phyloP scores from a whole-genome alignment of 2,329 filamentous ascomycete genomes.

The Xylariaceae sp. region DNA sequence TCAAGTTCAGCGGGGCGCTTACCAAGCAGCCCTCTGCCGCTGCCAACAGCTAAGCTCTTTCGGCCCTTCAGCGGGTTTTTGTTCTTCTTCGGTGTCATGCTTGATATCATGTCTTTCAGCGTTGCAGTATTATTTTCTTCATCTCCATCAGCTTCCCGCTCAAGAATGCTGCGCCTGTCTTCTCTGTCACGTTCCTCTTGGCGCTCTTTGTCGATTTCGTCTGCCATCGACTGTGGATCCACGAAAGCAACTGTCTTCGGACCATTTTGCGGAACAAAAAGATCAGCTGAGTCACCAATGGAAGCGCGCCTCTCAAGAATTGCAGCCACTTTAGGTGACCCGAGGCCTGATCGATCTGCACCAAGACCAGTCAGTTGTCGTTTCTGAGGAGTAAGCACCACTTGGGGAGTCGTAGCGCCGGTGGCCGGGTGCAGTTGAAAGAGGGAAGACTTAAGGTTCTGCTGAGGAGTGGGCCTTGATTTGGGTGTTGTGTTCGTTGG shows the following conservation, averaged over 20 bases:
- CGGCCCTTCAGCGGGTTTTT: slow-evolving; percentile 63
- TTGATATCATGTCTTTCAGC: slow-evolving; percentile 73
- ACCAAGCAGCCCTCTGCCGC: slow-evolving; percentile 67
- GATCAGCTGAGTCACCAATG: slow-evolving; percentile 61
- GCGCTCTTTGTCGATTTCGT: slow-evolving; percentile 60
- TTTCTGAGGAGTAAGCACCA: slow-evolving; percentile 58
- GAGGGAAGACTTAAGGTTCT: slow-evolving; percentile 35
- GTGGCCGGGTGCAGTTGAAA: slow-evolving; percentile 37
- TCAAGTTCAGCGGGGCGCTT: slow-evolving; percentile 72
- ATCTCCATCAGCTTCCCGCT: slow-evolving; percentile 49
- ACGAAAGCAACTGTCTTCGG: slow-evolving; percentile 57
- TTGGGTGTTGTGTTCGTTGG: slow-evolving; percentile 19
- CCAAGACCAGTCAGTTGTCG: slow-evolving; percentile 65
- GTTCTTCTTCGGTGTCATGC: slow-evolving; percentile 62
- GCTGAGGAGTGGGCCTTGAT: slow-evolving; percentile 22
- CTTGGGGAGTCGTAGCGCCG: slow-evolving; percentile 57
- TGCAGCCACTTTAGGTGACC: slow-evolving; percentile 69
- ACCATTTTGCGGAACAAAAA: slow-evolving; percentile 55
- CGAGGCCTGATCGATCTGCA: slow-evolving; percentile 65
- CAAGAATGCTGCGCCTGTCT: slow-evolving; percentile 52
- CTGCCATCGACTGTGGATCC: slow-evolving; percentile 59
- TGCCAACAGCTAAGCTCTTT: slow-evolving; percentile 74
- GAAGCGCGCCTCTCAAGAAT: slow-evolving; percentile 68
- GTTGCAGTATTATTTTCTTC: slow-evolving; percentile 63
- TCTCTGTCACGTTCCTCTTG: slow-evolving; percentile 60